A percentile compares a stretch with the other conserved stretches of the same genome.
phyloP scores from a whole-genome alignment of 2,329 filamentous ascomycete species.

The Cryphonectria parasitica region DNA sequence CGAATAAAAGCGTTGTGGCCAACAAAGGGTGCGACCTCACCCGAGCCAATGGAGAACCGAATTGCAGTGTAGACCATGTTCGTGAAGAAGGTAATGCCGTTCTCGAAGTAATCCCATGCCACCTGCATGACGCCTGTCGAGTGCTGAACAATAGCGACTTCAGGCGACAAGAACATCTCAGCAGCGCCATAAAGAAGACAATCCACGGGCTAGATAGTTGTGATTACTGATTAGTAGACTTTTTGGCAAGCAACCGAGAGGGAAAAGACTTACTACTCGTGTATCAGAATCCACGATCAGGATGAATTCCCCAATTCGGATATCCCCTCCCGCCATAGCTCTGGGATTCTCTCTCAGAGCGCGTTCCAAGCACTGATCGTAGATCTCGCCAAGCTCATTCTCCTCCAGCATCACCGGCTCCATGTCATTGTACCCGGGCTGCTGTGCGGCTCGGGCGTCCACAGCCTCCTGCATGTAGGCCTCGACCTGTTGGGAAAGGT shows the following conservation, averaged over 20 bases:
- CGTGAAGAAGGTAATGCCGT: constrained; percentile 77
- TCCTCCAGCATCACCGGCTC: constrained; percentile 33
- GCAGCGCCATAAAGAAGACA: constrained; percentile 70
- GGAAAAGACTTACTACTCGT: constrained; percentile 48
- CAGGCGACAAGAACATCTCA: constrained; percentile 70
- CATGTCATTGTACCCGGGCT: constrained; percentile 17
- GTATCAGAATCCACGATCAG: constrained; percentile 72
- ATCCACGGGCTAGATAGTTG: constrained; percentile 52
- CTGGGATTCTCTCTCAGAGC: constrained; percentile 57
- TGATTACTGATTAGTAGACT: constrained; percentile 5
- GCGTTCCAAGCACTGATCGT: constrained; percentile 52
- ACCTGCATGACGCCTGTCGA: constrained; percentile 78
- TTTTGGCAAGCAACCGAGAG: neutral
- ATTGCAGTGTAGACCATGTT: constrained; percentile 78
- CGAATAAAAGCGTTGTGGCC: constrained; percentile 78
- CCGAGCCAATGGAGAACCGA: constrained; percentile 69
- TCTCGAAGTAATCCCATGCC: constrained; percentile 72
- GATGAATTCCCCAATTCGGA: constrained; percentile 66
- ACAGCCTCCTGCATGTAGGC: constrained; percentile 54
- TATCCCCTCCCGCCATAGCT: constrained; percentile 64
- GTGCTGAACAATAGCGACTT: constrained; percentile 73
- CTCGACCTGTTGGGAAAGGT: constrained; percentile 65
- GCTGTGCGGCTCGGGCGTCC: constrained; percentile 33
- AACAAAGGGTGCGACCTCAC: constrained; percentile 75
- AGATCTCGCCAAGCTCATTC: constrained; percentile 53